These are phyloP conservation scores for Sindora glabra DNA, from an alignment of 306 rosid species.

Conservation along the genomic window DNA sequence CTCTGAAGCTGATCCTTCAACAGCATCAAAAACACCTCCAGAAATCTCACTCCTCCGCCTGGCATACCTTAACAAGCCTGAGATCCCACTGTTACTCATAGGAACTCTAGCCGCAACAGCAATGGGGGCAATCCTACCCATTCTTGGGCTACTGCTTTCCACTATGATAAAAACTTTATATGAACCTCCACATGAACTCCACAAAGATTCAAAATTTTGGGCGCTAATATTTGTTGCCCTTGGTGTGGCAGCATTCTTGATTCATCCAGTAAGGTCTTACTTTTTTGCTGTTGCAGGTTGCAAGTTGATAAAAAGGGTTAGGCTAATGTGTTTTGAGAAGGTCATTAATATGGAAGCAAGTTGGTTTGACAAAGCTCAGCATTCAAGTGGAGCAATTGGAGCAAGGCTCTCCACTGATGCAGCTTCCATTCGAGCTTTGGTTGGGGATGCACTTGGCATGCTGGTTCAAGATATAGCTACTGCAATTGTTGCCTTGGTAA, in stretches of 20 bases:
- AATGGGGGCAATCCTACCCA: constrained; percentile 43
- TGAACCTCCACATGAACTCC: constrained; percentile 48
- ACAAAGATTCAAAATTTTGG: constrained; percentile 59
- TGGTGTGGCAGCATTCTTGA: constrained; percentile 27
- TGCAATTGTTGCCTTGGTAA: constrained; percentile 42
- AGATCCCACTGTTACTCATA: constrained; percentile 45
- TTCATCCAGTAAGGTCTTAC: constrained; percentile 41
- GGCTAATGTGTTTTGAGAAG: constrained; percentile 60
- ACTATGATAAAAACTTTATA: constrained; percentile 42
- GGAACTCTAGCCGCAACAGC: constrained; percentile 51
- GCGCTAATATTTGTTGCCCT: constrained; percentile 43
- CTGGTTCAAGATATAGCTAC: constrained; percentile 48
- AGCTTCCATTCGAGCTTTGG: constrained; percentile 45
- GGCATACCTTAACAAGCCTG: constrained; percentile 71
- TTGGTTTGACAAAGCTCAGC: constrained; percentile 66
- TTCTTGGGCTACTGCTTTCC: constrained; percentile 42
- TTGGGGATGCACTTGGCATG: constrained; percentile 67
- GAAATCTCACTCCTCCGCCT: constrained; percentile 42
- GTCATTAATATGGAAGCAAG: constrained; percentile 66
- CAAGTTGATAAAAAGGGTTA: constrained; percentile 46
- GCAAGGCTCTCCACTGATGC: constrained; percentile 73
- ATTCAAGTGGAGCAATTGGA: constrained; percentile 71
- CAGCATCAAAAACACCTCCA: constrained; percentile 15
- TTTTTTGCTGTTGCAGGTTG: constrained; percentile 62
- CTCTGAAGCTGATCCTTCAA: constrained; percentile 12